Base-by-base conservation (phyloP, 208 protist species). In the Jaenimonas drosophilae region DNA sequence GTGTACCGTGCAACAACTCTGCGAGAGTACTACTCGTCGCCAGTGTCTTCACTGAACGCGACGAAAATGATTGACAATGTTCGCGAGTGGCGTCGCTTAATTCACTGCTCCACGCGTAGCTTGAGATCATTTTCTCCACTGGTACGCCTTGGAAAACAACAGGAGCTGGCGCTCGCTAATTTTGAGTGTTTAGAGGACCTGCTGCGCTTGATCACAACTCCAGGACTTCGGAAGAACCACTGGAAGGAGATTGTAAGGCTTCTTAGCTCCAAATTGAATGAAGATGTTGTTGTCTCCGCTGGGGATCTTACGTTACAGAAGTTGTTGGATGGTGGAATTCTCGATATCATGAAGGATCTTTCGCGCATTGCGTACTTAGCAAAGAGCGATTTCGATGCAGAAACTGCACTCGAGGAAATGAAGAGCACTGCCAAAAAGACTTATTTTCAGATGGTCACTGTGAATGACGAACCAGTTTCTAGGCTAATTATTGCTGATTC, bases 221-320 rank as follows among this genome's bases (percentile, higher is more conserved):
- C 79, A 23, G 83, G 76, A 14, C 51, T 94, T 38, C 70, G 75
- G 31, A 88, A 91, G 56, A 79, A 70, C 43, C 86, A 94, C 54
- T 94, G 86, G 82, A 84, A 86, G 32, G 81, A 90, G 49, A 89
- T 94, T 47, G 58, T 71, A 6, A 65, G 80, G 31, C 45, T 87
- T 16, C 43, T 94, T 31, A 48, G 59, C 16, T 11, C 52, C 14
- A 67, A 76, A 40, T 39, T 71, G 16, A 43, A 69, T 11, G 79
- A 88, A 26, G 77, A 87, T 20, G 49, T 64, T 9, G 33, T 54
- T 11, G 61, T 76, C 20, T 59, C 74, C 16, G 76, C 86, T 38
- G 60, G 69, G 40, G 76, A 49, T 25, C 42, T 79, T 6, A 67
- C 73, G n/a, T 54, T 91, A 38, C 63, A 67, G 43, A 63, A 53